Conservation (phyloP, 1,139 yeast genomes). For the Kodamaea derodonti region DNA sequence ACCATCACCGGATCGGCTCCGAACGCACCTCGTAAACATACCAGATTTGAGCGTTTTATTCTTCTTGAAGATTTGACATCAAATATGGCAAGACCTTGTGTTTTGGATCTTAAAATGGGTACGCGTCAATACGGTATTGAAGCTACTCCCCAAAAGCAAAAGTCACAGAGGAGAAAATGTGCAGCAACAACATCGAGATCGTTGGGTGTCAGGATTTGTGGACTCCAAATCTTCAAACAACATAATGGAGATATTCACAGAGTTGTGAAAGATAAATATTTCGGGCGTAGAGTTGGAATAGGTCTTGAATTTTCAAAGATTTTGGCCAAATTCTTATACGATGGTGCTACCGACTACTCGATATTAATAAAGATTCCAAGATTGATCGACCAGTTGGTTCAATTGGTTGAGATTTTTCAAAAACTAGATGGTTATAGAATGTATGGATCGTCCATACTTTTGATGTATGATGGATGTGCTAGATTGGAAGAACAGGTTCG, state of each 20-base stretch:
- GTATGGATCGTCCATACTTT: slow-evolving; percentile 83
- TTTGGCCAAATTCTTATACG: slow-evolving; percentile 72
- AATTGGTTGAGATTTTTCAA: slow-evolving; percentile 51
- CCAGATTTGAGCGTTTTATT: slow-evolving; percentile 73
- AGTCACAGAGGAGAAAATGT: slow-evolving; percentile 82
- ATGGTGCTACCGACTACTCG: slow-evolving; percentile 59
- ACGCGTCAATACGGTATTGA: slow-evolving; percentile 98
- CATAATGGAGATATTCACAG: slow-evolving; percentile 12
- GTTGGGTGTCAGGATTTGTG: slow-evolving; percentile 92
- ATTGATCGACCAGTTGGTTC: slow-evolving; percentile 56
- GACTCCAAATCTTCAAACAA: slow-evolving; percentile 56
- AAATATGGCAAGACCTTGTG: slow-evolving; percentile 82
- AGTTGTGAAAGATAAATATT: slow-evolving; percentile 43
- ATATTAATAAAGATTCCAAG: slow-evolving; percentile 67
- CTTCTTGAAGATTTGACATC: slow-evolving; percentile 88
- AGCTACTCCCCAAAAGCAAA: slow-evolving; percentile 67
- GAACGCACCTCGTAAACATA: slow-evolving; percentile 33
- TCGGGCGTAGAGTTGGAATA: slow-evolving; percentile 73
- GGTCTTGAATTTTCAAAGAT: slow-evolving; percentile 77
- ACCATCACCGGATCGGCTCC: slow-evolving; percentile 4
- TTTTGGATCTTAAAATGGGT: slow-evolving; percentile 95
- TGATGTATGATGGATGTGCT: slow-evolving; percentile 81
- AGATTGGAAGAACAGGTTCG: slow-evolving; percentile 26
- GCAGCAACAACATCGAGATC: slow-evolving; percentile 71
- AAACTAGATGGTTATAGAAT: slow-evolving; percentile 75